A percentile compares a stretch with the other conserved stretches of the same genome.
phyloP scores from a whole-genome alignment of 345 rosid genomes.

The Rhizophora apiculata region DNA sequence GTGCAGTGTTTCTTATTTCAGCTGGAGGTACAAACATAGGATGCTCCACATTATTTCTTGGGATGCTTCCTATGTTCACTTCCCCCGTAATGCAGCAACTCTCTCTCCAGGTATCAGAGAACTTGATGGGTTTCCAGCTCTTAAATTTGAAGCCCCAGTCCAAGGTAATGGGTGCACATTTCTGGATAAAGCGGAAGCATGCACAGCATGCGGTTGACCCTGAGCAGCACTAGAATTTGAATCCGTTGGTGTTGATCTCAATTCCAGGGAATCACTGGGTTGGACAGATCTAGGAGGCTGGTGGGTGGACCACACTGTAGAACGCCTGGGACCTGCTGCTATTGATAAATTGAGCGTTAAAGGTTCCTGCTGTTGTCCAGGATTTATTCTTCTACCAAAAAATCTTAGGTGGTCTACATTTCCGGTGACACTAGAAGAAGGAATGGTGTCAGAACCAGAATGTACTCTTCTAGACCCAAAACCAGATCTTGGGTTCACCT shows the following conservation, averaged over 20 bases:
- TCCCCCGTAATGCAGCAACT: constrained; percentile 47
- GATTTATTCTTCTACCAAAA: constrained; percentile 44
- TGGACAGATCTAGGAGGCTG: constrained; percentile 41
- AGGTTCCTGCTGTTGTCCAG: constrained; percentile 54
- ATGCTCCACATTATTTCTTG: constrained; percentile 51
- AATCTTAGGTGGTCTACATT: constrained; percentile 38
- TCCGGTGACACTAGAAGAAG: constrained; percentile 37
- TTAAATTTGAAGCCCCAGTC: constrained; percentile 49
- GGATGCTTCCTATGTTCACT: constrained; percentile 41
- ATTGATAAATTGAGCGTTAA: constrained; percentile 43
- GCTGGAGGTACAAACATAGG: constrained; percentile 47
- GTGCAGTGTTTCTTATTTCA: constrained; percentile 52
- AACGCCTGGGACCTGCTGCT: constrained; percentile 36
- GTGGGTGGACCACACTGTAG: constrained; percentile 38
- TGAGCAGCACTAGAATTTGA: constrained; percentile 39
- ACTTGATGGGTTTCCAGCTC: constrained; percentile 43
- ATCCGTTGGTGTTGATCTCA: constrained; percentile 37
- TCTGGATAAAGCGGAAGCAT: constrained; percentile 46
- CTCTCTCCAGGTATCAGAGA: constrained; percentile 42
- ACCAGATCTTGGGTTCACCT: constrained; percentile 45
- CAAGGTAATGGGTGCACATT: constrained; percentile 47
- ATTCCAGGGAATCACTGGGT: constrained; percentile 39
- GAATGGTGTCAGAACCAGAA: constrained; percentile 43
- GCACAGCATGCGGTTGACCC: constrained; percentile 44
- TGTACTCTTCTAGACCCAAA: constrained; percentile 43